A percentile compares a stretch with the other conserved stretches of the same genome.
Evolutionary conservation across 1,139 yeast genomes (phyloP).

Genomic region (Pichia sp.): DNA sequence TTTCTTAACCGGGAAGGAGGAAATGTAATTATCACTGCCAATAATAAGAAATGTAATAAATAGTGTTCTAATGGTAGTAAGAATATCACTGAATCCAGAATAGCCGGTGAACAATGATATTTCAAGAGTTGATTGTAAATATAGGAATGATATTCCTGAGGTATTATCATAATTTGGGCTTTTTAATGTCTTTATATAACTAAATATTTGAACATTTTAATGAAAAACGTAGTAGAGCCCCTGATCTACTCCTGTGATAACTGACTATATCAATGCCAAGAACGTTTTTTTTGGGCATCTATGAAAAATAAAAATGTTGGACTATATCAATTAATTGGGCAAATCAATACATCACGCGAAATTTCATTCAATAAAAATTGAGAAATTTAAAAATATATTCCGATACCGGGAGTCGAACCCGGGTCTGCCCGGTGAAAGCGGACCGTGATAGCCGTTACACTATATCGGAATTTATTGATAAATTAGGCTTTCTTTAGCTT

Average conservation of each 20-base stretch:
- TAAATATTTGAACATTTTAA: too few relatives aligned
- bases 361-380: too few relatives aligned
- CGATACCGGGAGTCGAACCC: conserved; percentile 76
- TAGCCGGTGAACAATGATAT: background rate
- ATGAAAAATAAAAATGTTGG: too few relatives aligned
- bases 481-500: too few relatives aligned
- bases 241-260: too few relatives aligned
- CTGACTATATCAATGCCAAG: too few relatives aligned
- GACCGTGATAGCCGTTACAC: conserved; percentile 73
- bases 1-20: conserved; percentile 1
- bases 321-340: too few relatives aligned
- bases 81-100: background rate
- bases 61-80: conserved; percentile 6
- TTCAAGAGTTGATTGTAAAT: background rate
- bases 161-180: background rate
- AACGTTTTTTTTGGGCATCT: too few relatives aligned
- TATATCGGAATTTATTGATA: conserved; percentile 42
- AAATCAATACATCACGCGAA: too few relatives aligned
- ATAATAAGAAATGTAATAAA: conserved; percentile 2
- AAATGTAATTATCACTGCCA: background rate
- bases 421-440: conserved; percentile 73
- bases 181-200: background rate
- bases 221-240: too few relatives aligned
- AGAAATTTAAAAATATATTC: conserved; percentile 29
- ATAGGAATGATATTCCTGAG: background rate